Percentiles rank a stretch among this genome's conserved stretches.
Conservation (phyloP, 345 rosid species). For the Salix arbutifolia region DNA sequence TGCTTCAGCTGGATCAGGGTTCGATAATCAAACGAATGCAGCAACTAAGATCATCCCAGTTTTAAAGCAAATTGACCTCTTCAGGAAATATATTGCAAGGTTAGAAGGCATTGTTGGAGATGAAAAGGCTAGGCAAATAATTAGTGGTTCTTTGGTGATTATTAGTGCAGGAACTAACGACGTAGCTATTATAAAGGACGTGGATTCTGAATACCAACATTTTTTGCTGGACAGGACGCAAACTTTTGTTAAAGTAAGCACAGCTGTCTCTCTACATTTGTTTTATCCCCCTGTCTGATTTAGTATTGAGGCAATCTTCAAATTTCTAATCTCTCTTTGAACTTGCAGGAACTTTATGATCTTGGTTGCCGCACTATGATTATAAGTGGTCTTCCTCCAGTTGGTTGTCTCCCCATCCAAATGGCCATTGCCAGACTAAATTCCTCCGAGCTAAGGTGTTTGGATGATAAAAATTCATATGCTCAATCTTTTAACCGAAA, state of each 20-base stretch:
- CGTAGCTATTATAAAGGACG: not conserved
- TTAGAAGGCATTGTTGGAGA: too few species aligned
- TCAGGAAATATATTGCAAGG: too few species aligned
- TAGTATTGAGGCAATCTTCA: too few species aligned
- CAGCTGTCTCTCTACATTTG: too few species aligned
- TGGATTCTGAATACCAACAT: constrained; percentile 40
- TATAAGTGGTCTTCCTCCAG: constrained; percentile 54
- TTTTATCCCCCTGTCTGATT: too few species aligned
- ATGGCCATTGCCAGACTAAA: constrained; percentile 24
- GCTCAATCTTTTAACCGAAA: constrained; percentile 40
- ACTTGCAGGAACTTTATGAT: constrained; percentile 41
- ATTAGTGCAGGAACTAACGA: too few species aligned
- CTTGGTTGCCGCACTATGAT: constrained; percentile 44
- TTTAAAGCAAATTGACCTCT: too few species aligned
- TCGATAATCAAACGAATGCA: too few species aligned
- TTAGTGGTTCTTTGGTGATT: too few species aligned
- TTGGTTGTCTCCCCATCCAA: constrained; percentile 65
- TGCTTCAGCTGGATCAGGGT: too few species aligned
- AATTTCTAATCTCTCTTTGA: not conserved
- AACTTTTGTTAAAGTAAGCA: constrained; percentile 38
- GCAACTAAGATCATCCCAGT: too few species aligned
- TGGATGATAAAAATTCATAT: constrained; percentile 46
- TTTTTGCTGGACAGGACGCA: constrained; percentile 32
- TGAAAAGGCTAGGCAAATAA: too few species aligned
- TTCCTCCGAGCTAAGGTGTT: constrained; percentile 23